These are phyloP conservation scores for Neurospora tetraspora DNA, from an alignment of 495 filamentous ascomycete genomes.

Conservation along the genomic window DNA sequence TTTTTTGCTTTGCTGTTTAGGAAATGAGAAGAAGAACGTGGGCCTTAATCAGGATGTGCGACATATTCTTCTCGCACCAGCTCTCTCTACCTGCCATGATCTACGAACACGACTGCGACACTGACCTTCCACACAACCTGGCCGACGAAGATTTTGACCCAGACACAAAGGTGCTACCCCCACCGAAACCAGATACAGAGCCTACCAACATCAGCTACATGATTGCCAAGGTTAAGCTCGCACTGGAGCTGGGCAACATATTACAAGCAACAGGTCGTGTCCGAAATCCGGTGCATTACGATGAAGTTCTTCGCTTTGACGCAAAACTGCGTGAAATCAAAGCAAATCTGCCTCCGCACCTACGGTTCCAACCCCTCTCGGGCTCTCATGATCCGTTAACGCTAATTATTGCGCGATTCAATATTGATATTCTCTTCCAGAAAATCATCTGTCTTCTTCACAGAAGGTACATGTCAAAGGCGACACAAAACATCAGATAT, in stretches of 20 bases:
- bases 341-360: conserved; percentile 54
- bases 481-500: conserved; percentile 62
- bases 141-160: conserved; percentile 91
- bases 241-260: conserved; percentile 44
- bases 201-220: conserved; percentile 82
- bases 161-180: conserved; percentile 64
- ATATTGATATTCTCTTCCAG: conserved; percentile 70
- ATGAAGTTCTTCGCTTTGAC: conserved; percentile 71
- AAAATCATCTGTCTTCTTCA: conserved; percentile 79
- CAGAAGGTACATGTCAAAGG: conserved; percentile 66
- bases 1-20: conserved; percentile 10
- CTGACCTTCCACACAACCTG: conserved; percentile 76
- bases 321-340: conserved; percentile 58
- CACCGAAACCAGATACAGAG: conserved; percentile 61
- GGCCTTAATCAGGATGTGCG: conserved; percentile 70
- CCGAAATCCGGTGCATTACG: conserved; percentile 53
- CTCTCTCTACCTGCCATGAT: conserved; percentile 82
- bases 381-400: conserved; percentile 66
- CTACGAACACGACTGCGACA: conserved; percentile 71
- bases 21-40: conserved; percentile 89
- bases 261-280: conserved; percentile 40
- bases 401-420: conserved; percentile 73
- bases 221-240: conserved; percentile 66
- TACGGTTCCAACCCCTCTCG: conserved; percentile 58
- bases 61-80: conserved; percentile 86